phyloP scores from a whole-genome alignment of 1,284 basidiomycete species.

The Trametes sp. region DNA sequence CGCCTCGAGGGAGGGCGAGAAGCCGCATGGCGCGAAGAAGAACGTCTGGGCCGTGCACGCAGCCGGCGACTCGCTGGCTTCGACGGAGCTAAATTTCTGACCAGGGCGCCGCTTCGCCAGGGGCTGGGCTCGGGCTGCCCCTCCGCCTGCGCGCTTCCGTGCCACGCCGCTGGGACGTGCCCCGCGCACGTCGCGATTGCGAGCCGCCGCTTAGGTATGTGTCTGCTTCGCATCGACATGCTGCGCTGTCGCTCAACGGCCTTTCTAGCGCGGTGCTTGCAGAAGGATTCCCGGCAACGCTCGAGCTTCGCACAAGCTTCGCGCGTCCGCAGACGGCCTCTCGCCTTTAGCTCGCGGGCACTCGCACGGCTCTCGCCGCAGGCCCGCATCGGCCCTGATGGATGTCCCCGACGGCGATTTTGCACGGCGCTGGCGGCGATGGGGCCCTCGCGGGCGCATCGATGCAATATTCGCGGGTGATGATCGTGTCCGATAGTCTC shows the following conservation, averaged over 20 bases:
- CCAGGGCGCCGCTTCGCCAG: constrained; percentile 4
- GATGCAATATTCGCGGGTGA: constrained; percentile 13
- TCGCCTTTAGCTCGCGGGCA: background rate
- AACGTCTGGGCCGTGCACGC: constrained; percentile 32
- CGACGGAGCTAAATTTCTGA: constrained; percentile 30
- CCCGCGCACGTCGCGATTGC: constrained; percentile 3
- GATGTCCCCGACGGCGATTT: background rate
- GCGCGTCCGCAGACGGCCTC: background rate
- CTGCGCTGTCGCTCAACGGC: background rate
- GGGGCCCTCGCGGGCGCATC: constrained; percentile 8
- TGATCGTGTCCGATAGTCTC: constrained; percentile 23
- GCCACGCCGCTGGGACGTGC: constrained; percentile 12
- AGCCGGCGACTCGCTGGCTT: constrained; percentile 13
- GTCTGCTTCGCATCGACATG: background rate
- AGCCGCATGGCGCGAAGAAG: constrained; percentile 21
- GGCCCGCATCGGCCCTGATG: background rate
- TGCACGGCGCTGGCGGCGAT: constrained; percentile 1
- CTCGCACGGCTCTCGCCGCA: background rate
- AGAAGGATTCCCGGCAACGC: background rate
- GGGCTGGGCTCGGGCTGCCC: constrained; percentile 3
- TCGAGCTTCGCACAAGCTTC: background rate
- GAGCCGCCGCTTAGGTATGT: background rate
- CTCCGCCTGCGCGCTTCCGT: constrained; percentile 1
- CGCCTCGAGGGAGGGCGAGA: constrained; percentile 9
- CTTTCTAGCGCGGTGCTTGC: background rate